Evolutionary conservation across 73 alveolate genomes (phyloP).

Genomic region (Tetrahymena malaccensis): DNA sequence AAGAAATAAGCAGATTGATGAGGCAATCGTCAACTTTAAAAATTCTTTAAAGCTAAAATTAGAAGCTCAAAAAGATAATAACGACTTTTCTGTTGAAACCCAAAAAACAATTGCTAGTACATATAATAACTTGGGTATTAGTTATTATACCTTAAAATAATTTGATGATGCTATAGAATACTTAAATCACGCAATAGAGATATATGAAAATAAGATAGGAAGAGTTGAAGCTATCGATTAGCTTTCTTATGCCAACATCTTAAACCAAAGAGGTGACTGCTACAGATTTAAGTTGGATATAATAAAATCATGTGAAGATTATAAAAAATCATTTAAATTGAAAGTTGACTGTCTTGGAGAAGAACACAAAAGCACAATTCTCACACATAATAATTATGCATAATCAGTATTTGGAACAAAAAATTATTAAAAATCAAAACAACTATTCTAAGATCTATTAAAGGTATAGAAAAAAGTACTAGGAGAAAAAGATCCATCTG

Average conservation of each 20-base stretch:
- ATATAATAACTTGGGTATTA: background rate
- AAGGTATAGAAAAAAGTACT: background rate
- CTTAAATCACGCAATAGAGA: background rate
- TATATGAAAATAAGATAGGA: background rate
- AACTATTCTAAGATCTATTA: background rate
- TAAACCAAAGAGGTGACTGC: background rate
- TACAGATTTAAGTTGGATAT: background rate
- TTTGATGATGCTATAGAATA: background rate
- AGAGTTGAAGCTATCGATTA: background rate
- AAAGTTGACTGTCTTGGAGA: background rate
- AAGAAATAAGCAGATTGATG: background rate
- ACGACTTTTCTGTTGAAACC: background rate
- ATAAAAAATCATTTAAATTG: background rate
- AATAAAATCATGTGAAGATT: background rate
- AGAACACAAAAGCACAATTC: background rate
- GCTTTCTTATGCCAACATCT: background rate
- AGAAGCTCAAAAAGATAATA: background rate
- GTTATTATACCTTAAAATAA: background rate
- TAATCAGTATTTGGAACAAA: background rate
- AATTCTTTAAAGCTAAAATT: background rate
- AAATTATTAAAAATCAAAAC: background rate
- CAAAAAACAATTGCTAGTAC: background rate
- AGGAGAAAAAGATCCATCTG: background rate
- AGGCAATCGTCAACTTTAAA: background rate
- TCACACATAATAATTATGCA: background rate